Base-by-base conservation (phyloP, 345 rosid genomes). In the Erodium maritimum region DNA sequence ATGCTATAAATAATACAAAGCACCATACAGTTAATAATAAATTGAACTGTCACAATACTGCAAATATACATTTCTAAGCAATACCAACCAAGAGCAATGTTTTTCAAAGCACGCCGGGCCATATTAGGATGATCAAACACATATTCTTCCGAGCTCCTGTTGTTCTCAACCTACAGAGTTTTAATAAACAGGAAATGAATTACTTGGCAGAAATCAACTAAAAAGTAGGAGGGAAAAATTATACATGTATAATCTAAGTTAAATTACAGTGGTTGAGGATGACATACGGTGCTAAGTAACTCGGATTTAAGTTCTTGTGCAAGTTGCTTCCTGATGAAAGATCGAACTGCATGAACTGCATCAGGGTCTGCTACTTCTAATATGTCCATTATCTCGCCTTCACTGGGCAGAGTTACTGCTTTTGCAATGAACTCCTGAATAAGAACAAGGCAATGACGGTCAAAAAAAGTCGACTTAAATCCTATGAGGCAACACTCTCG, bases 321-420 rank as follows among this genome's bases (percentile, higher is more conserved):
- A 73, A 93, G 84, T 67, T 83, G 90, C 73, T 93, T 90, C 82
- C 81, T 75, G 65, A 90, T 78, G 68, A 90, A 93, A 54, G 66
- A 71, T 62, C 96, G 81, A 69, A 93, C 99, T 42, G 95, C 85
- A 70, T 90, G 95, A 58, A 93, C 99, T 55, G 96, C 96, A 76
- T 87, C 96, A 54, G 97, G 99, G 67, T 90, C 97, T n/a, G 97
- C 99, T 74, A 93, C 86, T 2, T 72, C 77, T 91, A 90, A 87
- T 90, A 93, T 71, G 78, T 93, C 99, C 99, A 93, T 94, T 60
- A 93, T 84, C 80, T 93, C 99, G 52, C 96, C 96, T 67, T 87
- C 96, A 68, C 95, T 85, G 17, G 99, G 99, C 14, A 90, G 61
- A 64, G 97, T 89, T 62, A 87, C 77, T 29, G 97, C 99, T 72